phyloP scores from a whole-genome alignment of 306 rosid species.

The Ormosia semicastrata region DNA sequence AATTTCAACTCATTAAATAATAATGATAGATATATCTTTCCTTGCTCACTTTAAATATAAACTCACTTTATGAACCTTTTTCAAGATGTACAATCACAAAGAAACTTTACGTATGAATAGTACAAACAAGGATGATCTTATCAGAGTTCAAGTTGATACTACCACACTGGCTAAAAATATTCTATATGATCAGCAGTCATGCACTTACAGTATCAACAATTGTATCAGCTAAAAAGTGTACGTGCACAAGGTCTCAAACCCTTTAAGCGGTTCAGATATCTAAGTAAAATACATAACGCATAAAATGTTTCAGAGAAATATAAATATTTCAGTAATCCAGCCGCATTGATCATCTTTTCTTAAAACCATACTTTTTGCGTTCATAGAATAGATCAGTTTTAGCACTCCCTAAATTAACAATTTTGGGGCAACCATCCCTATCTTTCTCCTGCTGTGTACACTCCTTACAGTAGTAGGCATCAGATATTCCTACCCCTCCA shows the following conservation, averaged over 20 bases:
- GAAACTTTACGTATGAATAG: not conserved
- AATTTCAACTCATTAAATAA: too few species aligned
- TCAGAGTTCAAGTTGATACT: not conserved
- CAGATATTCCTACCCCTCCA: slow-evolving; percentile 91
- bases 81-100: not conserved
- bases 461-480: slow-evolving; percentile 96
- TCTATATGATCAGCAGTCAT: not conserved
- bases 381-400: slow-evolving; percentile 85
- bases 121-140: not conserved
- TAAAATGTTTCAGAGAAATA: not conserved
- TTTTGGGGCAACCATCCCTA: slow-evolving; percentile 93
- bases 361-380: slow-evolving; percentile 90
- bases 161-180: not conserved
- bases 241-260: not conserved
- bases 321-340: not conserved
- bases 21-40: too few species aligned
- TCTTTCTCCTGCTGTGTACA: slow-evolving; percentile 97
- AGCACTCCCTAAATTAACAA: slow-evolving; percentile 88
- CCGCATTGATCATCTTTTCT: slow-evolving; percentile 57
- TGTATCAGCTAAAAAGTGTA: not conserved
- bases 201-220: not conserved
- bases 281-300: not conserved
- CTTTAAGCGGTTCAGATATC: not conserved
- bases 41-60: too few species aligned
- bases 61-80: not conserved